These are phyloP conservation scores for Pleurotus salmoneostramineus DNA, from an alignment of 768 basidiomycete species.

Conservation along the genomic window DNA sequence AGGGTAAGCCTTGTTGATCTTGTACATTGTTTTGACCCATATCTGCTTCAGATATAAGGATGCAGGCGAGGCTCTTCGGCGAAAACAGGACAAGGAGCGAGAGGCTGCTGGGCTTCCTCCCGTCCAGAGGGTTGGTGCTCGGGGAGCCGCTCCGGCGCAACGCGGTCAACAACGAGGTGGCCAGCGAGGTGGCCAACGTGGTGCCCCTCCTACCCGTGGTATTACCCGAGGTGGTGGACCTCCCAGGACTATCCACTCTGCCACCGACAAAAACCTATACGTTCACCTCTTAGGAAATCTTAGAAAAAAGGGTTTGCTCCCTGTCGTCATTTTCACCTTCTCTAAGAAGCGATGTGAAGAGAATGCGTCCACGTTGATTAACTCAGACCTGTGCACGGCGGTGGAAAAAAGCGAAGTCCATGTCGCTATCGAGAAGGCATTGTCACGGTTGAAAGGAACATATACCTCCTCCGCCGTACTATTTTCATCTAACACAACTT, in stretches of 20 bases:
- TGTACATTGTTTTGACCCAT: slow-evolving; percentile 3
- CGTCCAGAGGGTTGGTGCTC: slow-evolving; percentile 78
- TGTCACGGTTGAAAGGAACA: slow-evolving; percentile 86
- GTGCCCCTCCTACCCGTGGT: slow-evolving; percentile 27
- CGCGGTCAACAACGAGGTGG: slow-evolving; percentile 57
- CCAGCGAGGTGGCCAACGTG: slow-evolving; percentile 31
- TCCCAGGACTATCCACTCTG: slow-evolving; percentile 58
- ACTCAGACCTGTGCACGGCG: slow-evolving; percentile 82
- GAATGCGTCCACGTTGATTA: slow-evolving; percentile 85
- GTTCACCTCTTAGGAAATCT: slow-evolving; percentile 87
- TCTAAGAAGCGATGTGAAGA: slow-evolving; percentile 98
- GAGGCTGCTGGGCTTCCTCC: slow-evolving; percentile 92
- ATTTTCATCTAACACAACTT: slow-evolving; percentile 7
- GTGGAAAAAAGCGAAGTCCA: slow-evolving; percentile 98
- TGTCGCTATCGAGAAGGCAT: slow-evolving; percentile 86
- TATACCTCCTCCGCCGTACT: slow-evolving; percentile 7
- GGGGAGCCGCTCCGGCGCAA: slow-evolving; percentile 56
- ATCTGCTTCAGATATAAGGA: slow-evolving; percentile 68
- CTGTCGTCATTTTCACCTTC: slow-evolving; percentile 95
- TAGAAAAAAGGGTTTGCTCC: slow-evolving; percentile 81
- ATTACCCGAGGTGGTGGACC: slow-evolving; percentile 42
- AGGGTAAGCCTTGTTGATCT: slow-evolving; percentile 45
- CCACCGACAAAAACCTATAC: slow-evolving; percentile 86
- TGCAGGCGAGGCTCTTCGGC: slow-evolving; percentile 80
- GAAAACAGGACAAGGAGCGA: slow-evolving; percentile 98